Percentiles rank a stretch among this genome's conserved stretches.
These are phyloP conservation scores for Aquilaria malaccensis DNA, from an alignment of 345 rosid species.

Conservation along the genomic window DNA sequence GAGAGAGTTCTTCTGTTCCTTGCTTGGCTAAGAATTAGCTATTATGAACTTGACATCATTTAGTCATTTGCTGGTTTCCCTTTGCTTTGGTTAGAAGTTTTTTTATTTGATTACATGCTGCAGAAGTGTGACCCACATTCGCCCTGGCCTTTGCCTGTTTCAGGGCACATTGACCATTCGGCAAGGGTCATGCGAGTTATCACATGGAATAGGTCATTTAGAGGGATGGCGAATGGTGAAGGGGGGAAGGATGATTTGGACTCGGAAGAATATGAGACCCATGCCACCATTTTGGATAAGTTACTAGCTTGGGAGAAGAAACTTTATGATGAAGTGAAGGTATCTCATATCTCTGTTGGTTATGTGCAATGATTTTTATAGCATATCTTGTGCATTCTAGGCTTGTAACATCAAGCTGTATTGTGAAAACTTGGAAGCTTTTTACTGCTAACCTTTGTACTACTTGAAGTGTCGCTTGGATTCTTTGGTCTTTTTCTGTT, in stretches of 20 bases:
- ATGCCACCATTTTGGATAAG: constrained; percentile 90
- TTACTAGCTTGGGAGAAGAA: constrained; percentile 97
- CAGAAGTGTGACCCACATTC: too few relatives aligned
- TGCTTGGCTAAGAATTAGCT: not conserved
- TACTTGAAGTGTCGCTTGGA: too few relatives aligned
- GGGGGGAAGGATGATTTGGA: constrained; percentile 58
- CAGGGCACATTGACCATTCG: constrained; percentile 91
- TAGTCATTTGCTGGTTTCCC: not conserved
- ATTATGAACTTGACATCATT: not conserved
- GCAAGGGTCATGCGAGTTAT: constrained; percentile 91
- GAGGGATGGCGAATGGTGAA: constrained; percentile 54
- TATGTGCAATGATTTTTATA: not conserved
- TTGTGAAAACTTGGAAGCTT: too few relatives aligned
- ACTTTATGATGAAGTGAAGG: constrained; percentile 97
- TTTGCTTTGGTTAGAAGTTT: too few relatives aligned
- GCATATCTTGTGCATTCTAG: too few relatives aligned
- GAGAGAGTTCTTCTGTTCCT: not conserved
- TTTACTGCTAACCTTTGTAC: too few relatives aligned
- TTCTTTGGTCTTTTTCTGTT: too few relatives aligned
- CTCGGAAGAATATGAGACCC: constrained; percentile 74
- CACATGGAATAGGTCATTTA: constrained; percentile 85
- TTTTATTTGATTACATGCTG: too few relatives aligned
- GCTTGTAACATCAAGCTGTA: too few relatives aligned
- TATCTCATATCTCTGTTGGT: constrained; percentile 15
- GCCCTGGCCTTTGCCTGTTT: not conserved